phyloP scores from a whole-genome alignment of 208 protist species.

The Trypanosomatidae sp. region DNA sequence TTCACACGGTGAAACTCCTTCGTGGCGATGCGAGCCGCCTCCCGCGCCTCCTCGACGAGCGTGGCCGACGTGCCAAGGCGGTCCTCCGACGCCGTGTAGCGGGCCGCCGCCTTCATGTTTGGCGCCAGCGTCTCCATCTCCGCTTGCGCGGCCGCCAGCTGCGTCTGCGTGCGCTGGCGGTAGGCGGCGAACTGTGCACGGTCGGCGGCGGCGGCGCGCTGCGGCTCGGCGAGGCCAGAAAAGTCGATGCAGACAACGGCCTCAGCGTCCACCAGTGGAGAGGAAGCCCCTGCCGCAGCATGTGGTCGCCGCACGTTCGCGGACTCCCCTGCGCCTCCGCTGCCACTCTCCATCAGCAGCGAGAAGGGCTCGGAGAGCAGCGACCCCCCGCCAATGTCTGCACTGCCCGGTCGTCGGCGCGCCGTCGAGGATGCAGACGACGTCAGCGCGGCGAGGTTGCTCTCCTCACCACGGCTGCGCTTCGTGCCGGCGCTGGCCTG shows the following conservation, averaged over 20 bases:
- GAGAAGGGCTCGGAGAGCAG: constrained; percentile 68
- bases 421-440: neutral
- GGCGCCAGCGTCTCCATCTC: constrained; percentile 86
- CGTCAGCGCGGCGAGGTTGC: neutral
- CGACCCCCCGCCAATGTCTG: neutral
- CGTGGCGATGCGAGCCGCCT: constrained; percentile 68
- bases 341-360: constrained; percentile 22
- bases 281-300: no score
- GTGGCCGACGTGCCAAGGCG: constrained; percentile 71
- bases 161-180: constrained; percentile 55
- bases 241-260: constrained; percentile 74
- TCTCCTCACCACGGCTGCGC: constrained; percentile 33
- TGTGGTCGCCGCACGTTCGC: no score
- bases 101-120: constrained; percentile 77
- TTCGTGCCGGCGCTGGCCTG: constrained; percentile 45
- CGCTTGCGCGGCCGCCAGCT: constrained; percentile 47
- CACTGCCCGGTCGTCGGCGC: neutral
- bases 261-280: constrained; percentile 12
- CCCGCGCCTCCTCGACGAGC: constrained; percentile 74
- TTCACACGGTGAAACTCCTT: constrained; percentile 87
- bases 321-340: no score
- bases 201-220: constrained; percentile 44
- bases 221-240: constrained; percentile 44
- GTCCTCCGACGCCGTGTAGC: constrained; percentile 62
- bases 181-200: constrained; percentile 52